phyloP scores from a whole-genome alignment of 768 basidiomycete genomes.

The Collybiopsis luxurians region DNA sequence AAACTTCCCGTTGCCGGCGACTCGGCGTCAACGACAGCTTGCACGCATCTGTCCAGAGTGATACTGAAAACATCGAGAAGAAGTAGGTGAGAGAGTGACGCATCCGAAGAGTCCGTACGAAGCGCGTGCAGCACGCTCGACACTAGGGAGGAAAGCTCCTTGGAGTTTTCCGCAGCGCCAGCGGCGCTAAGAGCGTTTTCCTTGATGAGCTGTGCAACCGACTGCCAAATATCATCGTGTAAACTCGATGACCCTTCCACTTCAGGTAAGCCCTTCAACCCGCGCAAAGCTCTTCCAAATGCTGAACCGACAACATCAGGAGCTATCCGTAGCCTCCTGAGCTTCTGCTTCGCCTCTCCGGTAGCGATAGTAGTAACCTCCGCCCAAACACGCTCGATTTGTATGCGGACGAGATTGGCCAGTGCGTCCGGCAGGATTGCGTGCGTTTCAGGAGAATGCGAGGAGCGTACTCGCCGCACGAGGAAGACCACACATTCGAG shows the following conservation, averaged over 20 bases:
- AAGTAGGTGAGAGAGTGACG: not conserved
- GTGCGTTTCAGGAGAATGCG: not conserved
- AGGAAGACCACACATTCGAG: conserved; percentile 71
- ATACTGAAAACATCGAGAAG: not conserved
- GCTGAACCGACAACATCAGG: not conserved
- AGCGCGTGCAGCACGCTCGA: not conserved
- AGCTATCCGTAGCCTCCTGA: not conserved
- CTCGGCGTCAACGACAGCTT: not conserved
- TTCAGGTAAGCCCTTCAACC: not conserved
- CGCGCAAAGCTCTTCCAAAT: not conserved
- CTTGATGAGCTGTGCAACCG: not conserved
- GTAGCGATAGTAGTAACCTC: not conserved
- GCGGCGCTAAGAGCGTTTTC: not conserved
- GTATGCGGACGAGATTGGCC: not conserved
- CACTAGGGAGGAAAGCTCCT: not conserved
- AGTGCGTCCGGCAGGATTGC: not conserved
- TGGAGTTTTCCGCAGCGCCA: not conserved
- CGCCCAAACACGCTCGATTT: not conserved
- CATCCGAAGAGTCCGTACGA: not conserved
- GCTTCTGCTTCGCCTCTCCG: not conserved
- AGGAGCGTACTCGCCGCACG: conserved; percentile 32
- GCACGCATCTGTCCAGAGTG: not conserved
- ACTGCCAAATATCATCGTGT: not conserved
- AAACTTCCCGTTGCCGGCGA: not conserved
- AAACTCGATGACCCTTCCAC: not conserved